These are phyloP conservation scores for Pisolithus microcarpus DNA, from an alignment of 768 basidiomycete genomes.

Conservation along the genomic window DNA sequence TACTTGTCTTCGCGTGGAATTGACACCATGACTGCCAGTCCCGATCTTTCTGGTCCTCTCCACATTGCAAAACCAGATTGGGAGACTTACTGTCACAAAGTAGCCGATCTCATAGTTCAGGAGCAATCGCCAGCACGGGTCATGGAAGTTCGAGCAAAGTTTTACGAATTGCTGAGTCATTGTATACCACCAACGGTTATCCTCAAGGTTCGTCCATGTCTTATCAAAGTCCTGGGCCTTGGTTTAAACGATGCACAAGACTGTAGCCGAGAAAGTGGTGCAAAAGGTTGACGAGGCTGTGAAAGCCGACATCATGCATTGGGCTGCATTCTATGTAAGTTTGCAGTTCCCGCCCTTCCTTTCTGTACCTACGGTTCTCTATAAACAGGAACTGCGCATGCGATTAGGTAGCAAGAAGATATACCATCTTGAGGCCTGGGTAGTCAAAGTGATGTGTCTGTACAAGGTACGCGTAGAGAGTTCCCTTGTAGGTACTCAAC, in stretches of 20 bases:
- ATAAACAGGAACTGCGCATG: constrained; percentile 83
- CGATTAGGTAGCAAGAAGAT: constrained; percentile 90
- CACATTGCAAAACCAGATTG: constrained; percentile 97
- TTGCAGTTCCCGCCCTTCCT: neutral
- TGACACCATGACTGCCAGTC: constrained; percentile 35
- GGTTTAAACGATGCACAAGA: constrained; percentile 40
- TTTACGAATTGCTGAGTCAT: constrained; percentile 93
- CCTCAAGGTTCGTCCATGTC: constrained; percentile 58
- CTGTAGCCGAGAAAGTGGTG: constrained; percentile 81
- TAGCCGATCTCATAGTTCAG: constrained; percentile 81
- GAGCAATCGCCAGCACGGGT: constrained; percentile 87
- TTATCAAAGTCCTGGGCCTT: neutral
- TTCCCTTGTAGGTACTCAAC: neutral
- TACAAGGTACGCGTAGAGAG: constrained; percentile 52
- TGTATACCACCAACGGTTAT: constrained; percentile 93
- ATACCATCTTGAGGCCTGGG: constrained; percentile 96
- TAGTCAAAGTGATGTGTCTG: constrained; percentile 90
- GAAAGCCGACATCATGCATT: constrained; percentile 93
- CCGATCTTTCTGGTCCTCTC: constrained; percentile 73
- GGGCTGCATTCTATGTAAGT: constrained; percentile 93
- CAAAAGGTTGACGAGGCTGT: constrained; percentile 84
- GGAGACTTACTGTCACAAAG: constrained; percentile 93
- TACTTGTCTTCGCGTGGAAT: neutral
- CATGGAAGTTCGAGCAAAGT: constrained; percentile 86
- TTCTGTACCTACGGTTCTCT: neutral